Evolutionary conservation across 371 early-diverging fungal species (phyloP).

Genomic region (Mycotypha africana): DNA sequence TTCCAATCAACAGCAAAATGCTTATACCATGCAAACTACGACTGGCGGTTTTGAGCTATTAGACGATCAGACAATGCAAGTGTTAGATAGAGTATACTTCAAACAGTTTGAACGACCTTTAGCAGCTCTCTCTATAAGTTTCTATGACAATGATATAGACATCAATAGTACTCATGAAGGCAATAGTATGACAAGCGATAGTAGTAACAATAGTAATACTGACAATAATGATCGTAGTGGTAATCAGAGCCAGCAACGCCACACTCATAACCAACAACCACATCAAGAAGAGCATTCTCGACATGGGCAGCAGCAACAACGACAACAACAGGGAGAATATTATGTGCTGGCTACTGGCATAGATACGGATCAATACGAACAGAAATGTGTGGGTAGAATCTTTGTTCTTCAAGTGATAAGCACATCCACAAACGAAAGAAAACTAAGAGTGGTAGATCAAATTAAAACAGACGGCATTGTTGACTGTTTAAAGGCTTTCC

Average conservation of each 20-base stretch:
- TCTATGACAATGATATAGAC: no score
- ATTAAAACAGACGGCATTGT: constrained; percentile 45
- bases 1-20: no score
- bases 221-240: no score
- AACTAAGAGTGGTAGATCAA: constrained; percentile 36
- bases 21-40: constrained; percentile 16
- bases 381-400: constrained; percentile 51
- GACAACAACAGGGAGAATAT: no score
- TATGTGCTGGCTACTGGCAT: constrained; percentile 60
- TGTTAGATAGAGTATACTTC: constrained; percentile 40
- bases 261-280: no score
- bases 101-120: constrained; percentile 41
- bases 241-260: no score
- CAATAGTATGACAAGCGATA: no score
- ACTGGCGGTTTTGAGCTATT: constrained; percentile 57
- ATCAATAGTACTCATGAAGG: no score
- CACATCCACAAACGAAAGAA: constrained; percentile 31
- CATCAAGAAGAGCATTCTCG: no score
- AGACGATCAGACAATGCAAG: constrained; percentile 71
- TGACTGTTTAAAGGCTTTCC: constrained; percentile 40
- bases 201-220: constrained; percentile 29
- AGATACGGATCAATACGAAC: constrained; percentile 45
- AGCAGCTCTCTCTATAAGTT: constrained; percentile 24
- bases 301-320: no score
- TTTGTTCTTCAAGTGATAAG: constrained; percentile 51